A percentile compares a stretch with the other conserved stretches of the same genome.
phyloP scores from a whole-genome alignment of 164 flowering plant species.

The Cinnamomum chago region DNA sequence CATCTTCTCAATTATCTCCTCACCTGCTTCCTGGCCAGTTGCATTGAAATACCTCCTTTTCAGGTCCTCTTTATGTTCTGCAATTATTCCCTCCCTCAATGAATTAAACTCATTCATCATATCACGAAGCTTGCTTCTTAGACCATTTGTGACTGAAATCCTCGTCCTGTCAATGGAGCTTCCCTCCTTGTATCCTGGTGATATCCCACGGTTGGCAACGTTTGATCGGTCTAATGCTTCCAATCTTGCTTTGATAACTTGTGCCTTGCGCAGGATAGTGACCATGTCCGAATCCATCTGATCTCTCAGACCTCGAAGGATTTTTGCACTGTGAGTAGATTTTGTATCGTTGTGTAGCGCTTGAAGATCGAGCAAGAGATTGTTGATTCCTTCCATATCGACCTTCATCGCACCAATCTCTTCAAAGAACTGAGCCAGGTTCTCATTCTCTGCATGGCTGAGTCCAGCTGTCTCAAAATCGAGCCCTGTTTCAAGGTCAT shows the following conservation, averaged over 20 bases:
- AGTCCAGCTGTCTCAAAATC: conserved; percentile 41
- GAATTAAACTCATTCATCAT: conserved; percentile 58
- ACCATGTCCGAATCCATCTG: conserved; percentile 66
- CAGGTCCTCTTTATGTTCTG: conserved; percentile 51
- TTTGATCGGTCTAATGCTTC: conserved; percentile 59
- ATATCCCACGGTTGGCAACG: conserved; percentile 28
- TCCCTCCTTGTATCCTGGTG: conserved; percentile 39
- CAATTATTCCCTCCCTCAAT: conserved; percentile 46
- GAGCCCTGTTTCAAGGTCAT: conserved; percentile 45
- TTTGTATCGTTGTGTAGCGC: conserved; percentile 58
- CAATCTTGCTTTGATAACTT: conserved; percentile 42
- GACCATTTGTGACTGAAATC: conserved; percentile 50
- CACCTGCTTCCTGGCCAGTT: conserved; percentile 45
- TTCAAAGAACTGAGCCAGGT: conserved; percentile 54
- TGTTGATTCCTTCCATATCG: conserved; percentile 59
- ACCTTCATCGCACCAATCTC: conserved; percentile 48
- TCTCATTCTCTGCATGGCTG: conserved; percentile 45
- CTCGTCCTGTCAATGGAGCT: conserved; percentile 59
- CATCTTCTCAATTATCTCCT: conserved; percentile 47
- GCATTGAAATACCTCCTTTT: conserved; percentile 48
- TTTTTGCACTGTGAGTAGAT: conserved; percentile 51
- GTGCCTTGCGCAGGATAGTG: conserved; percentile 57
- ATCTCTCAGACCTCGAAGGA: conserved; percentile 65
- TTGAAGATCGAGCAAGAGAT: conserved; percentile 55
- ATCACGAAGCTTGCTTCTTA: conserved; percentile 54